Base-by-base conservation (phyloP, 108 stramenopile species). In the Nannochloropsis salina region DNA sequence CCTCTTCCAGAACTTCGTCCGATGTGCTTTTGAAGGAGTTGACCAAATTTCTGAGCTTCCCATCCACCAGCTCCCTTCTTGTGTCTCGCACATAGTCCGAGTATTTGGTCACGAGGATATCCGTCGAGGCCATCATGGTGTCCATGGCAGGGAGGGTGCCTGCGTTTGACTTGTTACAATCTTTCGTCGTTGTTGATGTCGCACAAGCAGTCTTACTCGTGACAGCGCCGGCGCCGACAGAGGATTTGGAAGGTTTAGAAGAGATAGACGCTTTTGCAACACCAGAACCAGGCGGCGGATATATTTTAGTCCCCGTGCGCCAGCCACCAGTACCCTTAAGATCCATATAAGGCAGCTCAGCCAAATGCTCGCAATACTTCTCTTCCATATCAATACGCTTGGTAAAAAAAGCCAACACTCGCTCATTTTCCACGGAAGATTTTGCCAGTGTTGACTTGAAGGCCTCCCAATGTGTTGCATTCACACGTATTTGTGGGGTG, bases 381-480 rank as follows among this genome's bases (percentile, higher is more conserved):
- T 74, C 61, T 74, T 74, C 61, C 20, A 74, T 74, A 15, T 74
- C 61, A 74, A 74, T 8, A n/a, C 61, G 61, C 61, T 74, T 74
- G 61, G 15, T 74, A n/a, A 74, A 74, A n/a, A 74, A 74, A n/a
- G 6, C 15, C 20, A 74, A n/a, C 20, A 74, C 61, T 74, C 61
- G 61, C n/a, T 74, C 61, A 74, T 74, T 74, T n/a, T 74, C 61
- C 2, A 8, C n/a, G n/a, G 15, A n/a, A n/a, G 61, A 74, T 74
- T 74, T 74, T 15, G 61, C 61, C 61, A 74, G 6, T 15, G 61
- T 74, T 8, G 61, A n/a, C 8, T 74, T 74, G 6, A 74, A 74
- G 61, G 61, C 61, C 61, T 74, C 61, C 61, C 61, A 74, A 74
- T 74, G 61, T n/a, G 61, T 74, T 4, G 61, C 15, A 8, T 74